Evolutionary conservation across 805 yeast species (phyloP), one percentile per base, ranked within the genome.

Genomic region (Saturnispora besseyi): DNA sequence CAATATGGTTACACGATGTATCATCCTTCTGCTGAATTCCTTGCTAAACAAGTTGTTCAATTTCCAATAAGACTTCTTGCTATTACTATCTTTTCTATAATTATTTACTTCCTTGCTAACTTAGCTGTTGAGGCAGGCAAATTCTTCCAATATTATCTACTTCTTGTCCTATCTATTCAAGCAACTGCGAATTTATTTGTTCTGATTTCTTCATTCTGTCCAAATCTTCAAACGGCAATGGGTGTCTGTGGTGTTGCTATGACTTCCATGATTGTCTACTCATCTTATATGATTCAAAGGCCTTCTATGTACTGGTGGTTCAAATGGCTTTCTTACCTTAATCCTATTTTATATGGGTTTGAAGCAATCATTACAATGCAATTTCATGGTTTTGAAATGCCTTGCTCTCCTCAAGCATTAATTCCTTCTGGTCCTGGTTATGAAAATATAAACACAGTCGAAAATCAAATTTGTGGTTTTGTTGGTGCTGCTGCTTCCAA

Each of bases 201-300:
- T 26, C 62, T 76, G 56, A 61, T 79, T 45, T 79, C 84, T 29
- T 67, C 83, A 1, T 48, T 73, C 26, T 64, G 76, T 37, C 72
- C 75, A 32, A 67, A 74, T 11, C 62, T 78, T 36, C 68, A 78
- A 22, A 70, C 73, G 41, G 88, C 88, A 0, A 80, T 78, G 67
- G 73, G 82, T 26, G 59, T 81, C 32, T 78, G 83, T 9, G 84
- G 86, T 66, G 55, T 81, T 26, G 55, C 73, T 37, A 65, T 82
- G 60, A 65, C 82, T 57, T 68, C 72, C 10, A 61, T 78, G 56
- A 68, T 76, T 40, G 67, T 81, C 51, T 84, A 82, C 63, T 74
- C 86, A n/a, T 84, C 87, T 29, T 79, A 72, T 63, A 74, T 79
- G 66, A 74, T 82, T 54, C 86, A 84, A 48, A 64, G 75, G 30